Percentiles rank a stretch among this genome's conserved stretches.
Conservation (phyloP, 2,329 filamentous ascomycete species). For the Ceratocystis harringtonii region DNA sequence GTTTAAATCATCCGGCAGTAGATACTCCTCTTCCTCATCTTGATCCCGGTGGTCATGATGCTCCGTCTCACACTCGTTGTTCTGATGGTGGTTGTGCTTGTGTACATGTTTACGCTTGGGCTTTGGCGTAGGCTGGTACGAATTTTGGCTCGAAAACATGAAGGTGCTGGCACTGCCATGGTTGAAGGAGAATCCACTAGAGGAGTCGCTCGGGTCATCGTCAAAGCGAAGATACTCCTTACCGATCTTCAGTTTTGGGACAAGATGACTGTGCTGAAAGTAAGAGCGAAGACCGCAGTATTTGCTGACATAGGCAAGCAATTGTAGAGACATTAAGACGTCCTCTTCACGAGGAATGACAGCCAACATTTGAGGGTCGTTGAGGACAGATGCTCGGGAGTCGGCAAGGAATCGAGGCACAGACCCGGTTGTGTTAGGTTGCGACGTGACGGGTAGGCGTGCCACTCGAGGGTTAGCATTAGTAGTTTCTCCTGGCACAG, state of each 20-base stretch:
- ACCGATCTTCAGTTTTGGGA: slow-evolving; percentile 80
- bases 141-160: not conserved
- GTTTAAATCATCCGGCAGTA: slow-evolving; percentile 88
- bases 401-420: slow-evolving; percentile 71
- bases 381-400: slow-evolving; percentile 41
- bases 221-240: slow-evolving; percentile 71
- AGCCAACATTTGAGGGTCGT: slow-evolving; percentile 61
- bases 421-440: slow-evolving; percentile 38
- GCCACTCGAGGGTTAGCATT: slow-evolving; percentile 35
- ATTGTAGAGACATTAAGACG: slow-evolving; percentile 91
- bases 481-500: slow-evolving; percentile 48
- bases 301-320: slow-evolving; percentile 94
- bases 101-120: not conserved
- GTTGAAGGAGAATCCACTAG: not conserved
- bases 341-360: slow-evolving; percentile 95
- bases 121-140: too few species aligned
- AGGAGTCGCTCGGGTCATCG: slow-evolving; percentile 31
- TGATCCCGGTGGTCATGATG: slow-evolving; percentile 24
- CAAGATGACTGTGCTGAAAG: slow-evolving; percentile 87
- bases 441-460: slow-evolving; percentile 10
- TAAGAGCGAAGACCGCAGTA: slow-evolving; percentile 94
- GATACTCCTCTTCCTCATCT: slow-evolving; percentile 64
- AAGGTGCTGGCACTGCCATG: not conserved
- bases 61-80: not conserved
- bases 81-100: not conserved